Percentiles rank a stretch among this genome's conserved stretches.
Evolutionary conservation across 2,329 filamentous ascomycete species (phyloP).

Genomic region (Alternaria sp.): DNA sequence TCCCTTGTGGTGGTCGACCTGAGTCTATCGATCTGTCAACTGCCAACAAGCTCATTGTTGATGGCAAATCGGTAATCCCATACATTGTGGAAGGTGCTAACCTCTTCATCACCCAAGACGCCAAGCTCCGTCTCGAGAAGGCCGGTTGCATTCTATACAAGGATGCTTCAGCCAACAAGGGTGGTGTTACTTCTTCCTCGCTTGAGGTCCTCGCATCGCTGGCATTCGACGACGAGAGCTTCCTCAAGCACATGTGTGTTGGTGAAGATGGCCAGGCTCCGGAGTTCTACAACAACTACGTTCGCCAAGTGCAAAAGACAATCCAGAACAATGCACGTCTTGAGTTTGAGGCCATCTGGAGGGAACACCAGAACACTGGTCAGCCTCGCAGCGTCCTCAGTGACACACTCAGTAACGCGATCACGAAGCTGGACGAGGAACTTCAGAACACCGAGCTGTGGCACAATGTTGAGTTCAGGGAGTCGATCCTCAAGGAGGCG

Average conservation of each 20-base stretch:
- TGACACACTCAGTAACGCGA: conserved; percentile 88
- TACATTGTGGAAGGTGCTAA: conserved; percentile 99
- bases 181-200: conserved; percentile 95
- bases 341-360: conserved; percentile 98
- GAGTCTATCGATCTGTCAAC: conserved; percentile 95
- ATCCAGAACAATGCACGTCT: conserved; percentile 91
- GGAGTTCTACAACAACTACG: conserved; percentile 91
- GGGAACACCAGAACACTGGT: conserved; percentile 85
- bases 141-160: conserved; percentile 97
- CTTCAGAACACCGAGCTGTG: conserved; percentile 92
- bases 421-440: conserved; percentile 96
- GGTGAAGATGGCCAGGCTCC: conserved; percentile 78
- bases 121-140: conserved; percentile 91
- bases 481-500: conserved; percentile 82
- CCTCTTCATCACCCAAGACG: conserved; percentile 97
- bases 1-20: conserved; percentile 94
- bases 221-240: conserved; percentile 89
- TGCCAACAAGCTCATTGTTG: conserved; percentile 85
- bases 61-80: conserved; percentile 86
- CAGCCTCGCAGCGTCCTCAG: conserved; percentile 84
- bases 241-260: conserved; percentile 94
- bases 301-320: conserved; percentile 87
- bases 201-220: conserved; percentile 94
- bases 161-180: conserved; percentile 98
- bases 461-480: conserved; percentile 80